Evolutionary conservation across 1,284 basidiomycete species (phyloP).

Genomic region (Cutaneotrichosporon daszewskae): DNA sequence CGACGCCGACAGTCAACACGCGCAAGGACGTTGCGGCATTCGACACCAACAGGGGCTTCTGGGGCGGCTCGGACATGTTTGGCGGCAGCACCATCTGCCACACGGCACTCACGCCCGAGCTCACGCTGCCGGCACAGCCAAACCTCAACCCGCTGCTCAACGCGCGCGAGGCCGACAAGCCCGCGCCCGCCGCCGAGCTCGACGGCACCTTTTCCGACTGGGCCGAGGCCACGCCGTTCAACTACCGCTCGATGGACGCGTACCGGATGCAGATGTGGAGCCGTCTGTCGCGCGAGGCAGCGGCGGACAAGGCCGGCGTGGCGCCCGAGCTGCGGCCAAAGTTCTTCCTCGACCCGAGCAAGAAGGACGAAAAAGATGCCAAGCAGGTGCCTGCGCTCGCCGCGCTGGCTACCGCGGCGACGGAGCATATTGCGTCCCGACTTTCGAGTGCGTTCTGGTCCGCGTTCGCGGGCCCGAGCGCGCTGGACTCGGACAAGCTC

Average conservation of each 20-base stretch:
- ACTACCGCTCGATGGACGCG: conserved; percentile 72
- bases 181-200: conserved; percentile 30
- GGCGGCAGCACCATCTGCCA: conserved; percentile 76
- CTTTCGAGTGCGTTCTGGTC: conserved; percentile 48
- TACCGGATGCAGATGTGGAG: conserved; percentile 83
- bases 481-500: conserved; percentile 46
- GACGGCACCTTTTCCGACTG: conserved; percentile 57
- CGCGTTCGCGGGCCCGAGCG: conserved; percentile 39
- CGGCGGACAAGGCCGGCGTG: conserved; percentile 37
- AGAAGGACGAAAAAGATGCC: background rate
- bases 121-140: conserved; percentile 46
- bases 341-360: conserved; percentile 36
- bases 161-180: conserved; percentile 6
- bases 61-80: conserved; percentile 54
- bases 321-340: conserved; percentile 41
- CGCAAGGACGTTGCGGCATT: conserved; percentile 63
- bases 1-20: conserved; percentile 59
- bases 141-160: conserved; percentile 77
- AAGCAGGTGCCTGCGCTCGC: conserved; percentile 6
- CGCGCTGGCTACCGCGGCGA: conserved; percentile 23
- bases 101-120: conserved; percentile 67
- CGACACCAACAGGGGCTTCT: conserved; percentile 57
- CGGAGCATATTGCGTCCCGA: conserved; percentile 43
- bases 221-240: conserved; percentile 68
- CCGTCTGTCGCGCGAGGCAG: conserved; percentile 59